Conservation (phyloP, 108 stramenopile species). For the Cyclostephanos invisitatus region DNA sequence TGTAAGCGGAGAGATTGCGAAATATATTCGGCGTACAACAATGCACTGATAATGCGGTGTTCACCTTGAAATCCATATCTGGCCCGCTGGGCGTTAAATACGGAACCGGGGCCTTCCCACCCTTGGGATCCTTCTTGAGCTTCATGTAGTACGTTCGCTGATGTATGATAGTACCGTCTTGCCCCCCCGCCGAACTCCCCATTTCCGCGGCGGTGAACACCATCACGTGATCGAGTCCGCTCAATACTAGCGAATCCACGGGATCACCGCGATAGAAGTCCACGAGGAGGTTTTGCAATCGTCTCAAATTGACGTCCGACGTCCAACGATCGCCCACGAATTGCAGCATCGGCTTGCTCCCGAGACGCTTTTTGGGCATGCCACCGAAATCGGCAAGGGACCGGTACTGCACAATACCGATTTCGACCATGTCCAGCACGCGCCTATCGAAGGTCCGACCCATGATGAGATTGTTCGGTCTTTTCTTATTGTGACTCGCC, state of each 20-base stretch:
- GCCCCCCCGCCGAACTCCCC: slow-evolving; percentile 20
- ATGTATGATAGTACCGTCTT: slow-evolving; percentile 62
- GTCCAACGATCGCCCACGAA: slow-evolving; percentile 95
- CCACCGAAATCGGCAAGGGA: slow-evolving; percentile 80
- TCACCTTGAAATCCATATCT: slow-evolving; percentile 87
- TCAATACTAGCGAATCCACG: slow-evolving; percentile 84
- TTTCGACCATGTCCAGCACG: slow-evolving; percentile 97
- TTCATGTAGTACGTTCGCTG: slow-evolving; percentile 83
- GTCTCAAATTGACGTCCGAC: slow-evolving; percentile 60
- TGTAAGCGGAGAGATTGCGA: not conserved
- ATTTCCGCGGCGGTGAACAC: slow-evolving; percentile 79
- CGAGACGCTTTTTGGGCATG: slow-evolving; percentile 81
- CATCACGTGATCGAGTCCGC: slow-evolving; percentile 93
- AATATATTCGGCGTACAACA: not conserved
- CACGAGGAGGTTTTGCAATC: slow-evolving; percentile 89
- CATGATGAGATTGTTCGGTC: slow-evolving; percentile 96
- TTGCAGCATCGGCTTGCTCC: slow-evolving; percentile 87
- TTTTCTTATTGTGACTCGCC: slow-evolving; percentile 97
- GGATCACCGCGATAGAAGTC: slow-evolving; percentile 97
- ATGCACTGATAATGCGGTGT: not conserved
- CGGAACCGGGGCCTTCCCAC: slow-evolving; percentile 85
- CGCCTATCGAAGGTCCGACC: slow-evolving; percentile 96
- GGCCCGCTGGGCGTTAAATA: slow-evolving; percentile 92
- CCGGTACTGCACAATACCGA: slow-evolving; percentile 88
- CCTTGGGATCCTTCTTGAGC: slow-evolving; percentile 84